phyloP scores from a whole-genome alignment of 192 early-diverging fungal genomes.

The Entrophospora sp. region DNA sequence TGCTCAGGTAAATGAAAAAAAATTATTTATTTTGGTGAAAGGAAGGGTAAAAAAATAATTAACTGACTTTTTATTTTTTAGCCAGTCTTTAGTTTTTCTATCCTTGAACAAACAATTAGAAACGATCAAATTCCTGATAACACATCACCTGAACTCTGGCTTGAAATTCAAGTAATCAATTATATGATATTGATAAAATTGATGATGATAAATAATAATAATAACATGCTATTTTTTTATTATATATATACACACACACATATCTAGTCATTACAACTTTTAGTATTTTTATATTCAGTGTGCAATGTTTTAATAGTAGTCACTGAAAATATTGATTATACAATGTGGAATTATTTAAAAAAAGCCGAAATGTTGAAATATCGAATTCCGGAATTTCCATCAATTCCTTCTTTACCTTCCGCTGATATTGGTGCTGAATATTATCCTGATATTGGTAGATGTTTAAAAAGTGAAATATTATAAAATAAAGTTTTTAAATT shows the following conservation, averaged over 20 bases:
- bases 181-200: too few relatives aligned
- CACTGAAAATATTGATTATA: constrained; percentile 29
- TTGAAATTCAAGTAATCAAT: constrained; percentile 23
- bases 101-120: constrained; percentile 30
- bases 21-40: too few relatives aligned
- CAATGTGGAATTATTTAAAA: constrained; percentile 22
- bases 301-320: constrained; percentile 58
- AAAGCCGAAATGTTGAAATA: constrained; percentile 35
- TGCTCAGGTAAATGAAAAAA: constrained; percentile 27
- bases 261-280: constrained; percentile 38
- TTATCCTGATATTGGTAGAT: constrained; percentile 32
- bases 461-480: too few relatives aligned
- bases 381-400: constrained; percentile 29
- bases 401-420: constrained; percentile 14
- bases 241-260: too few relatives aligned
- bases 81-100: constrained; percentile 36
- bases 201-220: too few relatives aligned
- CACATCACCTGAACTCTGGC: constrained; percentile 28
- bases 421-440: constrained; percentile 20
- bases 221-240: too few relatives aligned
- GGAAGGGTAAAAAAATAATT: too few relatives aligned
- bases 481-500: neutral
- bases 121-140: constrained; percentile 21
- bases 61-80: too few relatives aligned
- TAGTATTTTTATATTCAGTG: constrained; percentile 47